phyloP scores from a whole-genome alignment of 2,329 filamentous ascomycete genomes.

The Sclerotiophoma versabilis region DNA sequence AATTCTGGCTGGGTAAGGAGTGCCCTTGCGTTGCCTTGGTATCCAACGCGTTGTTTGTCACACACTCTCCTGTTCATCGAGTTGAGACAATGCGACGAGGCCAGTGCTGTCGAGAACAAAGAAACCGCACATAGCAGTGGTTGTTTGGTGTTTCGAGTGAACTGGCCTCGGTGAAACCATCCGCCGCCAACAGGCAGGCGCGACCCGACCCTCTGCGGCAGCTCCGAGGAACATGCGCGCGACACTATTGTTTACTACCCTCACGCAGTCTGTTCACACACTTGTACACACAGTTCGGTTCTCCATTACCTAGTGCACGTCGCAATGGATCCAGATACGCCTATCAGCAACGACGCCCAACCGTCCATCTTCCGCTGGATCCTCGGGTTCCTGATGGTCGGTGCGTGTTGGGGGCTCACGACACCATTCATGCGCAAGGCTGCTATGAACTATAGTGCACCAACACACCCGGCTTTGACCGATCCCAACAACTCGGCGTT shows the following conservation, averaged over 20 bases:
- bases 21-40: conserved; percentile 12
- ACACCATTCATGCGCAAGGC: conserved; percentile 88
- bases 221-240: not conserved
- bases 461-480: conserved; percentile 40
- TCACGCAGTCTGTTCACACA: not conserved
- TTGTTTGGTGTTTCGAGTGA: conserved; percentile 8
- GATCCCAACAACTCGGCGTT: conserved; percentile 63
- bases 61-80: not conserved
- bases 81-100: conserved; percentile 1
- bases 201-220: not conserved
- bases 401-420: conserved; percentile 90
- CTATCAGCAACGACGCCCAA: conserved; percentile 31
- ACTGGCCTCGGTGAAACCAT: no score
- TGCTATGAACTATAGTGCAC: conserved; percentile 74
- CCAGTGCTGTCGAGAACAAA: not conserved
- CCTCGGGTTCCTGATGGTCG: conserved; percentile 87
- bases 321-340: conserved; percentile 42
- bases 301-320: not conserved
- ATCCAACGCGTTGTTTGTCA: not conserved
- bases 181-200: not conserved
- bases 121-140: not conserved
- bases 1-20: conserved; percentile 5
- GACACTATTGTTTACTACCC: not conserved
- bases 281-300: not conserved
- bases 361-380: conserved; percentile 77